Evolutionary conservation across 768 basidiomycete species (phyloP).

Genomic region (Rhizopogon vulgaris): DNA sequence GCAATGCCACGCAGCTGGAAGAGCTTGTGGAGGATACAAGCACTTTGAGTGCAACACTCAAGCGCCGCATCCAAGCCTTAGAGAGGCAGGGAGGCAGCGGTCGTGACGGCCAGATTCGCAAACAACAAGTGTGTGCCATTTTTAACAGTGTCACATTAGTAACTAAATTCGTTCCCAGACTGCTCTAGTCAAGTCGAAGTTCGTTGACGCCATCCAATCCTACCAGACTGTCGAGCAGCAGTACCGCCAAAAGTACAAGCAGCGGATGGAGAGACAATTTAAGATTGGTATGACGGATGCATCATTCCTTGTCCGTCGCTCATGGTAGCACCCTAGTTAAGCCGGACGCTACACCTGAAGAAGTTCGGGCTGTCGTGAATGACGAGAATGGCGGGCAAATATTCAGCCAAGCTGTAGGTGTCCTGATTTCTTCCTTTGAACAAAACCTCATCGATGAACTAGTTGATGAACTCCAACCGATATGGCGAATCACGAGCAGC

Average conservation of each 20-base stretch:
- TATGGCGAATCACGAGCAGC: conserved; percentile 86
- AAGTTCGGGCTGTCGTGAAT: conserved; percentile 81
- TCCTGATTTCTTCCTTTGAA: neutral
- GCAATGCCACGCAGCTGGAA: conserved; percentile 57
- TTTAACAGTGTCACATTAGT: neutral
- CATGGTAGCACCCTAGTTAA: conserved; percentile 50
- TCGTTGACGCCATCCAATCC: conserved; percentile 79
- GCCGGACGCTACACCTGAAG: conserved; percentile 87
- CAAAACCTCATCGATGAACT: conserved; percentile 1
- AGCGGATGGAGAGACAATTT: conserved; percentile 80
- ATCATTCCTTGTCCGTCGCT: neutral
- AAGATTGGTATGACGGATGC: conserved; percentile 57
- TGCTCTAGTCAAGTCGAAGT: conserved; percentile 64
- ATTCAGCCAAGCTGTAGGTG: conserved; percentile 77
- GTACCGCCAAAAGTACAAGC: conserved; percentile 71
- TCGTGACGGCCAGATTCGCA: conserved; percentile 68
- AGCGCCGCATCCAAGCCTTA: conserved; percentile 65
- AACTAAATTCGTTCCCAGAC: conserved; percentile 34
- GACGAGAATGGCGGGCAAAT: conserved; percentile 79
- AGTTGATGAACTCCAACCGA: conserved; percentile 89
- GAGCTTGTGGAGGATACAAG: conserved; percentile 70
- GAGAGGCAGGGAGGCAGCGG: conserved; percentile 58
- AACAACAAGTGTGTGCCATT: conserved; percentile 54
- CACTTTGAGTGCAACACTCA: conserved; percentile 59
- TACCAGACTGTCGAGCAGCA: conserved; percentile 82